phyloP scores from a whole-genome alignment of 495 filamentous ascomycete species.

The Hypoxylon cercidicola region DNA sequence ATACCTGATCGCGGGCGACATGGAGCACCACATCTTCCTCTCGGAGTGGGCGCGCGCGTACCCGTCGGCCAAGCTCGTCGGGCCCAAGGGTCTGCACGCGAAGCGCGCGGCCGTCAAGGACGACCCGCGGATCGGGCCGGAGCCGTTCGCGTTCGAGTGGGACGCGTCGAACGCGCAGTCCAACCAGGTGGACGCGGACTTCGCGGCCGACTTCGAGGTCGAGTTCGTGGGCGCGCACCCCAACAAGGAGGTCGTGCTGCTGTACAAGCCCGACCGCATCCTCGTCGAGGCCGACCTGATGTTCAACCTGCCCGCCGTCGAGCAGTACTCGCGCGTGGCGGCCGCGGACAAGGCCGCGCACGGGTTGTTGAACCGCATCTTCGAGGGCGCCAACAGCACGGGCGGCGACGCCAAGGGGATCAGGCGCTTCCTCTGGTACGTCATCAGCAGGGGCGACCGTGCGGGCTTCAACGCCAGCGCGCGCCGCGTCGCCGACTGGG shows the following conservation, averaged over 20 bases:
- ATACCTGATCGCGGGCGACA: conserved; percentile 87
- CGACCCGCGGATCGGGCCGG: conserved; percentile 70
- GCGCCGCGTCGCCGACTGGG: conserved; percentile 77
- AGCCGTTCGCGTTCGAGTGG: conserved; percentile 76
- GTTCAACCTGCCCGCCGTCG: conserved; percentile 88
- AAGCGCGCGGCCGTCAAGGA: conserved; percentile 71
- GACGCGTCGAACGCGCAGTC: conserved; percentile 27
- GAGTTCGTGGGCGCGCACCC: conserved; percentile 84
- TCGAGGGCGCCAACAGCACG: conserved; percentile 69
- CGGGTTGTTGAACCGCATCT: conserved; percentile 72
- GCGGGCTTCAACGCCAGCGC: conserved; percentile 74
- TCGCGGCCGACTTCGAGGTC: conserved; percentile 85
- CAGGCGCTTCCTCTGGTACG: conserved; percentile 86
- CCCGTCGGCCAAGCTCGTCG: conserved; percentile 81
- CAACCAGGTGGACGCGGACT: conserved; percentile 74
- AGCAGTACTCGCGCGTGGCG: conserved; percentile 77
- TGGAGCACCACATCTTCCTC: conserved; percentile 93
- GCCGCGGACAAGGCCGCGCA: conserved; percentile 63
- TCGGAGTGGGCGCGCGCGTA: conserved; percentile 83
- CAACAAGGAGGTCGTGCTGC: conserved; percentile 88
- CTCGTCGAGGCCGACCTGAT: conserved; percentile 92
- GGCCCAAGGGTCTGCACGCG: conserved; percentile 85
- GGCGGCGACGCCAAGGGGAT: conserved; percentile 73
- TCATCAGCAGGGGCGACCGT: conserved; percentile 70
- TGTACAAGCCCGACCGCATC: conserved; percentile 80